Evolutionary conservation across 1,284 basidiomycete genomes (phyloP), one percentile per base, ranked within the genome.

Genomic region (Pseudomicrostroma phylloplanum): DNA sequence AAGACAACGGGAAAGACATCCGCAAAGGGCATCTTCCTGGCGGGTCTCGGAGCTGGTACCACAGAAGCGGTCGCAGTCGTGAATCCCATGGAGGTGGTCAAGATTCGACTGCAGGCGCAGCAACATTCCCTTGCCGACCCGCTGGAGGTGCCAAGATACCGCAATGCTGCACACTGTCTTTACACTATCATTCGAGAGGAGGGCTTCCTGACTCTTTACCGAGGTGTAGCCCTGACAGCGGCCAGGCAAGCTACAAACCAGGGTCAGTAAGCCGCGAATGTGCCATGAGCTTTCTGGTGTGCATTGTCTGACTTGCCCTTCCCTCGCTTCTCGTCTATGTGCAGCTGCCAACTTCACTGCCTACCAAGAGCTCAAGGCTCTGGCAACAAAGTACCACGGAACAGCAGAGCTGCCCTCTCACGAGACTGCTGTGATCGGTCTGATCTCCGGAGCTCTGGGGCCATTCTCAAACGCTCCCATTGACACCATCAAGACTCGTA

Each of bases 81-180:
- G 12, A 96, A 91, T 62, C 94, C 94, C 0, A 98, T 99, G 94
- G 94, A 99, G 80, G 94, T 98, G 51, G 91, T 98, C 79, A 99
- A 98, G 84, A 98, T 99, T 78, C 87, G 96, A 60, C 83, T 99
- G 72, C 94, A 99, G 82, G 94, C 96, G 7, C 96, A 98, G 80
- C 90, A 91, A 79, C 94, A 98, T 82, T 97, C 94, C 43, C 85
- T 99, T 63, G 91, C 93, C 11, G 94, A 99, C 80, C 96, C 94
- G 46, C 82, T 96, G 60, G 94, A 98, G 79, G 84, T 87, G 40
- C 96, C 96, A 1, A 85, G 91, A 77, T 98, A 98, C 82, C 86
- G 93, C 48, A 98, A 97, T 82, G 94, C 94, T 19, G 92, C 88
- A 0, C 94, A 98, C 81, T 93, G 93, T 0, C 90, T 92, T 11